A percentile compares a stretch with the other conserved stretches of the same genome.
Evolutionary conservation across 305 asterid genomes (phyloP).

Genomic region (Striga hermonthica): DNA sequence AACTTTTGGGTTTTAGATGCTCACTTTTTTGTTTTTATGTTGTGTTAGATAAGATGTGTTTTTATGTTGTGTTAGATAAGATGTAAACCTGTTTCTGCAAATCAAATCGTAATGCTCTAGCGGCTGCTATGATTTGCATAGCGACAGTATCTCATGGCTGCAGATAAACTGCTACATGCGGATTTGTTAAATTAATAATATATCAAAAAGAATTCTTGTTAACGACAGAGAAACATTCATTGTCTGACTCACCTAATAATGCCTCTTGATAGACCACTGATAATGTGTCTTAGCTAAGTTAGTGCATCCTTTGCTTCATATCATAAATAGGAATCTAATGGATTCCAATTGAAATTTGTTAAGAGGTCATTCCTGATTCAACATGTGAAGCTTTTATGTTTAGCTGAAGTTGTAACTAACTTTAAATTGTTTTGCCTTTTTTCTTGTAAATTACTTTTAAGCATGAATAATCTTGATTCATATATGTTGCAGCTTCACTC

Average conservation of each 20-base stretch:
- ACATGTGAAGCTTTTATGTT: slow-evolving; percentile 7
- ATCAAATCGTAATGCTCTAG: slow-evolving; percentile 9
- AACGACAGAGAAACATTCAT: not conserved
- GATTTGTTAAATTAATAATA: slow-evolving; percentile 3
- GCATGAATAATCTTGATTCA: slow-evolving; percentile 23
- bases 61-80: not conserved
- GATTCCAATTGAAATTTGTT: slow-evolving; percentile 18
- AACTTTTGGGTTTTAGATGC: no score
- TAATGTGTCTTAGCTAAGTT: not conserved
- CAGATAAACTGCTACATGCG: no score
- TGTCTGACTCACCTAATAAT: not conserved
- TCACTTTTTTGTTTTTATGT: no score
- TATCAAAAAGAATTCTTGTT: not conserved
- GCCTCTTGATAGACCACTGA: not conserved
- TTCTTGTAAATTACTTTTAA: slow-evolving; percentile 11
- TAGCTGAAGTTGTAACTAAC: slow-evolving; percentile 13
- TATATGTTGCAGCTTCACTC: slow-evolving; percentile 71
- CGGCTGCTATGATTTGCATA: slow-evolving; percentile 25
- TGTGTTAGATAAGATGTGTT: not conserved
- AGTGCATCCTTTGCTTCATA: not conserved
- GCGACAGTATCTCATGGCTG: not conserved
- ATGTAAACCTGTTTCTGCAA: slow-evolving; percentile 24
- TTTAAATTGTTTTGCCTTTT: not conserved
- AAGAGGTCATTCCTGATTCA: not conserved
- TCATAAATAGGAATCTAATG: slow-evolving; percentile 4